Evolutionary conservation across 2,329 filamentous ascomycete species (phyloP).

Genomic region (Teratosphaeria nubilosa): DNA sequence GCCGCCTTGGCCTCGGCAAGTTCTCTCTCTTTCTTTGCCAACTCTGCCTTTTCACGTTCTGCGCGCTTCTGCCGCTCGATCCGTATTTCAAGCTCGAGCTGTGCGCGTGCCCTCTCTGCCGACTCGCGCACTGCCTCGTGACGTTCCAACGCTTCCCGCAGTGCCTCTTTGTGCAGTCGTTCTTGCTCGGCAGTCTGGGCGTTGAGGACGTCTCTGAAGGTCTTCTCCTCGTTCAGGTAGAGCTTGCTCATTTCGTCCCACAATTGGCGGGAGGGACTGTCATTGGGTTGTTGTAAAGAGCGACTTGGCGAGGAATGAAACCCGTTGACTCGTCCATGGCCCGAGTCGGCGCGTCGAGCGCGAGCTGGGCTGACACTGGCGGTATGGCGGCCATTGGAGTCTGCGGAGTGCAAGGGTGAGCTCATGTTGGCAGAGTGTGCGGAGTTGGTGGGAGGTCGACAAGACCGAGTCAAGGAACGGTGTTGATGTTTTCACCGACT

Average conservation of each 20-base stretch:
- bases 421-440: not conserved
- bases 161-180: slow-evolving; percentile 51
- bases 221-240: slow-evolving; percentile 31
- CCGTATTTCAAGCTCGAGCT: slow-evolving; percentile 36
- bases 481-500: not conserved
- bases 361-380: slow-evolving; percentile 4
- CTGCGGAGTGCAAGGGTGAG: slow-evolving; percentile 5
- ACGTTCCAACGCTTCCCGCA: slow-evolving; percentile 54
- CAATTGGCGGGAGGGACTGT: slow-evolving; percentile 15
- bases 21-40: slow-evolving; percentile 33
- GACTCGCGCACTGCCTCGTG: slow-evolving; percentile 54
- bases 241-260: slow-evolving; percentile 33
- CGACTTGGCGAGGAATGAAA: slow-evolving; percentile 1
- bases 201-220: slow-evolving; percentile 52
- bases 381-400: slow-evolving; percentile 1
- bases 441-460: not conserved
- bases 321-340: slow-evolving; percentile 4
- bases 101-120: slow-evolving; percentile 44
- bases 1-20: slow-evolving; percentile 33
- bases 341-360: not conserved
- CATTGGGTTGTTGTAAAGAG: not conserved
- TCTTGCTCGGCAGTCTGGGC: slow-evolving; percentile 53
- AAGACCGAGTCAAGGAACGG: not conserved
- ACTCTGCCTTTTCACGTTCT: slow-evolving; percentile 28
- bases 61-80: slow-evolving; percentile 24